Percentiles rank a stretch among this genome's conserved stretches.
Conservation (phyloP, 1,139 yeast species). For the Saccharomyces uvarum region DNA sequence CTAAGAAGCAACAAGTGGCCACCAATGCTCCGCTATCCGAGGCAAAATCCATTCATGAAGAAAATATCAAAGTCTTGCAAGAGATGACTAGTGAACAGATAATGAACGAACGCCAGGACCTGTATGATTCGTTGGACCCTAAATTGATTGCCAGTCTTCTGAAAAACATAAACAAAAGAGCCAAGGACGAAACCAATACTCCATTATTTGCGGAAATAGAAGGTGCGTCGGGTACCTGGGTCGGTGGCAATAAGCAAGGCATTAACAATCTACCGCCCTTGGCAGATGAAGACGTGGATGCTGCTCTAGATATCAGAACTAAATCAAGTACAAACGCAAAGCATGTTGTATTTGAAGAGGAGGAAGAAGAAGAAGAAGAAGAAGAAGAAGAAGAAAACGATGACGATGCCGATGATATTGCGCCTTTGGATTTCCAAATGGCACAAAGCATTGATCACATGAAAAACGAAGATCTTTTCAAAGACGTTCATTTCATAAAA, state of each 20-base stretch:
- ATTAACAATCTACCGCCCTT: conserved; percentile 31
- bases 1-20: conserved; percentile 6
- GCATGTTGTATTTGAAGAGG: conserved; percentile 5
- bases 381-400: conserved; percentile 11
- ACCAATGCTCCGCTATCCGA: conserved; percentile 35
- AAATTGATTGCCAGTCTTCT: conserved; percentile 51
- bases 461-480: conserved; percentile 38
- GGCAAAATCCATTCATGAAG: conserved; percentile 66
- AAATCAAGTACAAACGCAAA: conserved; percentile 1
- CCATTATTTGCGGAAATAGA: conserved; percentile 47
- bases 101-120: conserved; percentile 55
- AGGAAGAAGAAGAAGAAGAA: conserved; percentile 4
- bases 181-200: conserved; percentile 13
- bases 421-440: conserved; percentile 39
- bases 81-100: conserved; percentile 64
- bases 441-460: conserved; percentile 38
- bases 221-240: conserved; percentile 60
- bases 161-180: conserved; percentile 38
- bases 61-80: conserved; percentile 57
- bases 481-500: conserved; percentile 57
- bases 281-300: conserved; percentile 30
- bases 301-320: conserved; percentile 30
- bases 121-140: conserved; percentile 62
- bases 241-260: conserved; percentile 43
- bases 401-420: conserved; percentile 37